Conservation (phyloP, 2,329 filamentous ascomycete species). For the Dothistroma septosporum region DNA sequence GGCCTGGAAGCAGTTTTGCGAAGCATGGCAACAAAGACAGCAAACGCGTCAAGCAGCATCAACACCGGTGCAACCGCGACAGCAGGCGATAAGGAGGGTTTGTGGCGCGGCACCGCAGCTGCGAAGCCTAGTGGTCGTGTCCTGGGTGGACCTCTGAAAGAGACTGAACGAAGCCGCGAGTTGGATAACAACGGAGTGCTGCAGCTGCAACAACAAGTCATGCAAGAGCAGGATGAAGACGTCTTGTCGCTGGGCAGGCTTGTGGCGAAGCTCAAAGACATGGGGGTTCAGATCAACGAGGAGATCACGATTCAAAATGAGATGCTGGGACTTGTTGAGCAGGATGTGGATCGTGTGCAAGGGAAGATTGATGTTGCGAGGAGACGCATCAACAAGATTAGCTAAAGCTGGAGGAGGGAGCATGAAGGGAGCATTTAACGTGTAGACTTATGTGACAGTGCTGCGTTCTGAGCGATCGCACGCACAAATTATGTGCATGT, state of each 20-base stretch:
- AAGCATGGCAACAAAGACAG: conserved; percentile 53
- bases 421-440: neutral
- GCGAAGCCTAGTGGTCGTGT: conserved; percentile 56
- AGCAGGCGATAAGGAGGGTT: conserved; percentile 34
- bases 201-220: conserved; percentile 68
- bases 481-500: neutral
- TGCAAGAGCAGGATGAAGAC: conserved; percentile 70
- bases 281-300: conserved; percentile 70
- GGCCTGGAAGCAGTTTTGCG: conserved; percentile 69
- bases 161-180: conserved; percentile 73
- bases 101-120: conserved; percentile 33
- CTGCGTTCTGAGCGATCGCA: neutral
- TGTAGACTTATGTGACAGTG: neutral
- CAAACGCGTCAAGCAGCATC: conserved; percentile 19
- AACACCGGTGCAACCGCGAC: conserved; percentile 33
- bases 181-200: conserved; percentile 71
- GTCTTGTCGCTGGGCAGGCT: conserved; percentile 65
- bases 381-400: conserved; percentile 64
- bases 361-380: conserved; percentile 72
- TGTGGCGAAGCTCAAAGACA: conserved; percentile 68
- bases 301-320: conserved; percentile 69
- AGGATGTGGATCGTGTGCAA: conserved; percentile 62
- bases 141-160: conserved; percentile 63
- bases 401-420: conserved; percentile 12
- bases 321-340: conserved; percentile 63